Conservation (phyloP, 1,284 basidiomycete genomes). For the Cutaneotrichosporon cavernicola region DNA sequence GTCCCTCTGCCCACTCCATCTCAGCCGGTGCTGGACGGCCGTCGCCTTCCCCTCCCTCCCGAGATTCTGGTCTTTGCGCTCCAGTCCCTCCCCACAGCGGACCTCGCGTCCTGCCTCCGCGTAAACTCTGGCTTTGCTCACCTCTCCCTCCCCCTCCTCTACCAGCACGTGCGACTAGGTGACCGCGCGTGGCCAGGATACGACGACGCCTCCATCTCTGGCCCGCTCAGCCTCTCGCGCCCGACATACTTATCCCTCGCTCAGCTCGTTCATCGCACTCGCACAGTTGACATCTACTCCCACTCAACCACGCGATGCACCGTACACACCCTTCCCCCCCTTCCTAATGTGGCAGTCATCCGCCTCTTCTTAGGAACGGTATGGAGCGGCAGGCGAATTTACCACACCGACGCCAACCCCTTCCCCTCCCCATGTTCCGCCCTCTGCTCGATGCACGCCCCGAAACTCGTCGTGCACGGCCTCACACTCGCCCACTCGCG, state of each 20-base stretch:
- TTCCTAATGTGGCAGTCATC: slow-evolving; percentile 13
- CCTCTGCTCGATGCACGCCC: slow-evolving; percentile 7
- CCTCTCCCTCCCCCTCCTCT: slow-evolving; percentile 14
- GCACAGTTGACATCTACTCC: slow-evolving; percentile 11
- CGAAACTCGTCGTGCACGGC: slow-evolving; percentile 16
- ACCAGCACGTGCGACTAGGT: slow-evolving; percentile 10
- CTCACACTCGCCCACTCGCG: slow-evolving; percentile 15
- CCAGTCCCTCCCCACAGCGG: background rate
- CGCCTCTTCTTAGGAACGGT: slow-evolving; percentile 6
- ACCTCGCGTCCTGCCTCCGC: slow-evolving; percentile 11
- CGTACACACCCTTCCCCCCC: slow-evolving; percentile 6
- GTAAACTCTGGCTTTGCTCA: slow-evolving; percentile 16
- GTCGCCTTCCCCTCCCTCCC: slow-evolving; percentile 9
- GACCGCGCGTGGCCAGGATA: slow-evolving; percentile 16
- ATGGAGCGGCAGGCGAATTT: slow-evolving; percentile 15
- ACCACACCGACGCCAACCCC: slow-evolving; percentile 16
- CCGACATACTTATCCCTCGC: slow-evolving; percentile 7
- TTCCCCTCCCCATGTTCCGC: slow-evolving; percentile 9
- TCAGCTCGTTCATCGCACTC: background rate
- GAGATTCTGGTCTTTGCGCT: slow-evolving; percentile 14
- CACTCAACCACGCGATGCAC: slow-evolving; percentile 15
- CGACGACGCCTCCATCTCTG: slow-evolving; percentile 9
- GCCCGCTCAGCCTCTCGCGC: background rate
- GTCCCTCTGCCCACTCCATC: background rate
- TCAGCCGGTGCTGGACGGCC: background rate